phyloP scores from a whole-genome alignment of 2,329 filamentous ascomycete genomes.

The Fusarium neocosmosporiellum region DNA sequence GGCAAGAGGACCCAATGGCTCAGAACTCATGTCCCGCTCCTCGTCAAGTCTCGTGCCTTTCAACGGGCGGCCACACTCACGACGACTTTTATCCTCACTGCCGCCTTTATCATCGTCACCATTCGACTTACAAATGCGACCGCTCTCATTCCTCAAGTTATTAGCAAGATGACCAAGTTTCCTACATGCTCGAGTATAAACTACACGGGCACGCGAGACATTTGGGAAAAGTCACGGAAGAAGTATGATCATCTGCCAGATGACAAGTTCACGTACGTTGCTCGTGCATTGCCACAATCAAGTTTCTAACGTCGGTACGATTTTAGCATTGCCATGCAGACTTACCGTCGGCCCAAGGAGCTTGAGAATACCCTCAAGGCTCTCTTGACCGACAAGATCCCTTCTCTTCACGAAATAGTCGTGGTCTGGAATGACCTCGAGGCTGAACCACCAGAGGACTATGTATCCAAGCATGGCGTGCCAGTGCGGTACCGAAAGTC shows the following conservation, averaged over 20 bases:
- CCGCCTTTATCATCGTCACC: constrained; percentile 28
- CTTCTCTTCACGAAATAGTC: constrained; percentile 52
- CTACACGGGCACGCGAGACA: constrained; percentile 20
- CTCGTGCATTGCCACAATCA: fast-evolving
- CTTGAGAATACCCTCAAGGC: constrained; percentile 46
- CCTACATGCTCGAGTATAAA: constrained; percentile 31
- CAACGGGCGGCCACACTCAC: constrained; percentile 20
- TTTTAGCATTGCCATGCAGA: constrained; percentile 51
- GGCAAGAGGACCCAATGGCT: neutral
- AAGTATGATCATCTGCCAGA: constrained; percentile 42
- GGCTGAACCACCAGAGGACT: constrained; percentile 43
- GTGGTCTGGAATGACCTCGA: constrained; percentile 53
- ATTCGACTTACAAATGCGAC: constrained; percentile 32
- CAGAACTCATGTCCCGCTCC: neutral
- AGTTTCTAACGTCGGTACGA: neutral
- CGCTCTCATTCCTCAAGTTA: constrained; percentile 27
- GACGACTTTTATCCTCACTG: constrained; percentile 15
- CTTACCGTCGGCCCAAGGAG: constrained; percentile 51
- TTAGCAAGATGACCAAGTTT: constrained; percentile 30
- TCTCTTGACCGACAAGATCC: constrained; percentile 46
- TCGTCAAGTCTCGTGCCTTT: constrained; percentile 37
- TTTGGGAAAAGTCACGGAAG: constrained; percentile 35
- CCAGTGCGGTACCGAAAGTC: constrained; percentile 50
- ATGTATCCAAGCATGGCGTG: constrained; percentile 45
- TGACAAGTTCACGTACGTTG: constrained; percentile 48